Conservation (phyloP, 2,329 filamentous ascomycete species). For the Gliomastix tumulicola region DNA sequence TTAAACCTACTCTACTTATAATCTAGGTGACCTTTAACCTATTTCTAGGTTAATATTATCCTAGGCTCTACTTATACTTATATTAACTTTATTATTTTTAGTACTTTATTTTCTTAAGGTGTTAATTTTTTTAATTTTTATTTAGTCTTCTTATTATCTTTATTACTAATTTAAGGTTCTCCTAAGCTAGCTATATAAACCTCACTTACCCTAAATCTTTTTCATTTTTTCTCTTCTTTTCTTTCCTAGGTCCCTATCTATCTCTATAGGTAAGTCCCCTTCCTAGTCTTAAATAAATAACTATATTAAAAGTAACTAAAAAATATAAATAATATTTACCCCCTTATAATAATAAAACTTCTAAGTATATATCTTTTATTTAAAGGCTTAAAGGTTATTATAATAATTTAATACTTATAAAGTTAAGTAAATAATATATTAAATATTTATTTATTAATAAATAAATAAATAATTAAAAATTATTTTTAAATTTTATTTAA, state of each 20-base stretch:
- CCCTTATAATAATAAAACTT: too few relatives aligned
- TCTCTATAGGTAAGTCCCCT: too few relatives aligned
- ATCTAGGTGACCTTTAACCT: slow-evolving; percentile 1
- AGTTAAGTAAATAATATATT: neutral
- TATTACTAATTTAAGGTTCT: neutral
- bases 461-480: neutral
- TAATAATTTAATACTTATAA: neutral
- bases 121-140: neutral
- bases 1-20: too few relatives aligned
- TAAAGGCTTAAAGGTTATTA: too few relatives aligned
- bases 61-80: neutral
- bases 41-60: slow-evolving; percentile 3
- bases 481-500: neutral
- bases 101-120: neutral
- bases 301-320: neutral
- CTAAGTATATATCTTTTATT: too few relatives aligned
- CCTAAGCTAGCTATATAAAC: neutral
- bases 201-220: neutral
- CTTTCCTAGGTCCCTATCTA: neutral
- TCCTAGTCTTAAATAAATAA: neutral
- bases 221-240: too few relatives aligned
- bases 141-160: neutral
- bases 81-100: neutral
- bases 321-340: too few relatives aligned
- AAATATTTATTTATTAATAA: neutral